Evolutionary conservation across 1,284 basidiomycete genomes (phyloP), one percentile per base, ranked within the genome.

Genomic region (Phlebopus sp.): DNA sequence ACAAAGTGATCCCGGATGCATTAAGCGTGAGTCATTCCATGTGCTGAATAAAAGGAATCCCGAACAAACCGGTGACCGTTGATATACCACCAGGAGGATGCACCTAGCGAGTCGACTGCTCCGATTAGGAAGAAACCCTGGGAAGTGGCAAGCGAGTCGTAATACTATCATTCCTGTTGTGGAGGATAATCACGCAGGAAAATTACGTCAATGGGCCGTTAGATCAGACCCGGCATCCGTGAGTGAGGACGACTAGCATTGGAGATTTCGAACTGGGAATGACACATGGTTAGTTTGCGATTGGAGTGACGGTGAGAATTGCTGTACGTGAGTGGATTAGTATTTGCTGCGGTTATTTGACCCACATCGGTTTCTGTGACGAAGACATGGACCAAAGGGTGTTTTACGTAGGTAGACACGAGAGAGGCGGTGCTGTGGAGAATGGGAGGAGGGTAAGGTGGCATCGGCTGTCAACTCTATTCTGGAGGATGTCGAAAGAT

Each of bases 1-100:
- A 89, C 60, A 84, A 82, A 51, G 50, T 72, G 37, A 86, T 90
- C 42, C 79, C 84, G 0, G 73, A 82, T 29, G 68, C 65, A 2
- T 57, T 89, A 29, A 84, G 82, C 64, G 86, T 87, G 59, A 46
- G 79, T 69, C 9, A 14, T 30, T 38, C 39, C 35, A 43, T 37
- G 27, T 42, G 36, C 18, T 34, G n/a, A 29, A 13, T n/a, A 46
- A 50, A 19, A 23, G 51, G 35, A 42, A 31, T 42, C 8, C 19
- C 23, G 15, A 27, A 38, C 27, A n/a, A 15, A 47, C 45, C 18
- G 41, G 47, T 27, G 30, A 47, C 38, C 45, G 27, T 36, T 10
- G 19, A n/a, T 30, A 6, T 38, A 14, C 5, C 42, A 50, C 50
- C 50, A 84, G 82, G 70, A 74, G 10, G 73, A 68, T 27, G 51